Evolutionary conservation across 805 yeast genomes (phyloP).

Genomic region (Candida loeiensis): DNA sequence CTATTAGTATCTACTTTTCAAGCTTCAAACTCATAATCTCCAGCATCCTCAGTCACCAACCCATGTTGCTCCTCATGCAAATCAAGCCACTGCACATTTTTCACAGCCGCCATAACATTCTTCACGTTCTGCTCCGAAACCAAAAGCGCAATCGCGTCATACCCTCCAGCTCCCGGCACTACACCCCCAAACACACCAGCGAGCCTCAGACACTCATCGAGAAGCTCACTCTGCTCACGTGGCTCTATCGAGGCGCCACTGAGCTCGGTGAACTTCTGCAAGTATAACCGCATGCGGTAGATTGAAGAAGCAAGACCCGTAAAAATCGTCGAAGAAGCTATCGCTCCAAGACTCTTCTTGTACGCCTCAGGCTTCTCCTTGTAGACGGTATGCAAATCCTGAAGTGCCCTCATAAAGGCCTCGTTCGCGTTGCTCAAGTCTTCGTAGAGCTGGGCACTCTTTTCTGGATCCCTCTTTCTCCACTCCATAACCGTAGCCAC

Average conservation of each 20-base stretch:
- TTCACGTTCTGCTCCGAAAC: slow-evolving; percentile 40
- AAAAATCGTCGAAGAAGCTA: slow-evolving; percentile 13
- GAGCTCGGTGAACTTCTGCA: slow-evolving; percentile 57
- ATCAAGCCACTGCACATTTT: slow-evolving; percentile 63
- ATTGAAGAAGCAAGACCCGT: slow-evolving; percentile 37
- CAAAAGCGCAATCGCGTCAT: slow-evolving; percentile 82
- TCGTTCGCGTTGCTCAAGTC: slow-evolving; percentile 57
- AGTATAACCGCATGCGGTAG: slow-evolving; percentile 48
- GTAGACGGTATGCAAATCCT: slow-evolving; percentile 32
- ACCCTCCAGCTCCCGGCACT: slow-evolving; percentile 98
- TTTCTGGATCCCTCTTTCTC: slow-evolving; percentile 52
- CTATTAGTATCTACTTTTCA: no score
- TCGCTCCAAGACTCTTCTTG: slow-evolving; percentile 7
- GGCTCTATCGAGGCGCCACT: slow-evolving; percentile 93
- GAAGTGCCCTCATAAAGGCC: slow-evolving; percentile 49
- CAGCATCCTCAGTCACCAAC: slow-evolving; percentile 41
- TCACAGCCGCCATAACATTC: slow-evolving; percentile 17
- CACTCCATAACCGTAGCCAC: slow-evolving; percentile 74
- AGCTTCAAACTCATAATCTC: slow-evolving; percentile 3
- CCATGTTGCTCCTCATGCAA: slow-evolving; percentile 63
- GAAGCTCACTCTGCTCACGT: slow-evolving; percentile 59
- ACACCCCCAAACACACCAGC: slow-evolving; percentile 91
- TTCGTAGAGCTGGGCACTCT: slow-evolving; percentile 50
- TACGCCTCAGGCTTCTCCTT: slow-evolving; percentile 34
- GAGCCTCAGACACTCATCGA: slow-evolving; percentile 48